Percentiles rank a stretch among this genome's conserved stretches.
Conservation (phyloP, 345 rosid species). For the Salix dunnii region DNA sequence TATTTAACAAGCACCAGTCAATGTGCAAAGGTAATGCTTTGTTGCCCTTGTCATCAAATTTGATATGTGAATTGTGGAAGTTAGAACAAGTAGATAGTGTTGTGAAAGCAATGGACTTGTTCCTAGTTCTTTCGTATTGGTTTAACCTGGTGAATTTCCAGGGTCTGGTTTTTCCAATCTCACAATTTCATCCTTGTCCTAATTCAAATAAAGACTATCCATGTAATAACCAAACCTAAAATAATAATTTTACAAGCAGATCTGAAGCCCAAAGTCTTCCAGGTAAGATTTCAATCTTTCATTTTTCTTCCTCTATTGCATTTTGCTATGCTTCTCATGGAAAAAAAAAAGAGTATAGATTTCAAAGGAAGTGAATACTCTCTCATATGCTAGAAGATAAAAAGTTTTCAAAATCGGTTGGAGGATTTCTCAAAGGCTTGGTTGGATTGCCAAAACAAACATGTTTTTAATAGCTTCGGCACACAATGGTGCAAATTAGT, state of each 20-base stretch:
- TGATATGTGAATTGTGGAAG: background rate
- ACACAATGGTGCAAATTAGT: conserved; percentile 3
- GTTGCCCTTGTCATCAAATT: background rate
- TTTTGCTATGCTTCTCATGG: background rate
- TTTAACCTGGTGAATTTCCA: background rate
- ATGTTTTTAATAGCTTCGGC: background rate
- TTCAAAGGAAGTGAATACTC: background rate
- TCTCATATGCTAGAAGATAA: background rate
- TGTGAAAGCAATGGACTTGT: background rate
- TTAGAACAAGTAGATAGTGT: background rate
- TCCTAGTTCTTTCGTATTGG: background rate
- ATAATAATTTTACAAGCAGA: too few relatives aligned
- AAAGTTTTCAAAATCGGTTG: background rate
- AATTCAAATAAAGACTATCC: background rate
- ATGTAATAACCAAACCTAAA: too few relatives aligned
- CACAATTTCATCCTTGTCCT: background rate
- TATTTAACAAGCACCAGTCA: background rate
- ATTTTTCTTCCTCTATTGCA: background rate
- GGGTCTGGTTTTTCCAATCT: too few relatives aligned
- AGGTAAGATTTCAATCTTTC: background rate
- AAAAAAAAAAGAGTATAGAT: too few relatives aligned
- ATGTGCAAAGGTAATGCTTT: too few relatives aligned
- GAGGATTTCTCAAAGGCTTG: too few relatives aligned
- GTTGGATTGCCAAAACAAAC: too few relatives aligned
- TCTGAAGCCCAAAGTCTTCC: background rate